These are phyloP conservation scores for Macrophomina pseudophaseolina DNA, from an alignment of 2,329 filamentous ascomycete species.

Conservation along the genomic window DNA sequence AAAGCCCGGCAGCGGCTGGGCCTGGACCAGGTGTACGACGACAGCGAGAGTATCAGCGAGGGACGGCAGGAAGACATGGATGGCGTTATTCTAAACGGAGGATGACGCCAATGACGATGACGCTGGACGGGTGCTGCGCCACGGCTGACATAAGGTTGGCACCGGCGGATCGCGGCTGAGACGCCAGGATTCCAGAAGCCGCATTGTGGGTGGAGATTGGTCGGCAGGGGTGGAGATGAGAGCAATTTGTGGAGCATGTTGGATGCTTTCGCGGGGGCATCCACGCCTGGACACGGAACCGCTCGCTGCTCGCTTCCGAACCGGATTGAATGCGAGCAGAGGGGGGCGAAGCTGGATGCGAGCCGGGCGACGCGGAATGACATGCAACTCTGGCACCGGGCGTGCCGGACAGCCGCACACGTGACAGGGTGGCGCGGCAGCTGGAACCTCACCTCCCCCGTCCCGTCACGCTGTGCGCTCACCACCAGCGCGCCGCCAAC, in stretches of 20 bases:
- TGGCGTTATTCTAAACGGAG: slow-evolving; percentile 22
- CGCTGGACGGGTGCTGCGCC: slow-evolving; percentile 20
- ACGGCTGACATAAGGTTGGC: slow-evolving; percentile 22
- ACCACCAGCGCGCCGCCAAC: neutral
- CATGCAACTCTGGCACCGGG: neutral
- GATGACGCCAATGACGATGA: slow-evolving; percentile 11
- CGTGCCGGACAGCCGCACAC: slow-evolving; percentile 20
- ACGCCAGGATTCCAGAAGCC: slow-evolving; percentile 3
- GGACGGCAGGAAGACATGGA: slow-evolving; percentile 8
- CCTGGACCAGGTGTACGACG: neutral
- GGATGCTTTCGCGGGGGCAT: neutral
- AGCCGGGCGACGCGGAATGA: slow-evolving; percentile 15
- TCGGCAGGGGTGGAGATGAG: slow-evolving; percentile 7
- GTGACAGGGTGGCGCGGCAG: neutral
- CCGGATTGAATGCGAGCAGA: neutral
- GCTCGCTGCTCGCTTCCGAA: neutral
- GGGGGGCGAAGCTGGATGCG: neutral
- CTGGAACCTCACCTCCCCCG: slow-evolving; percentile 19
- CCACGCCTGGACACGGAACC: neutral
- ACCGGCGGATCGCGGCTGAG: neutral
- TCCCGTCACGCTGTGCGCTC: neutral
- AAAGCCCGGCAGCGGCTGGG: neutral
- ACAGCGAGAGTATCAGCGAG: slow-evolving; percentile 21
- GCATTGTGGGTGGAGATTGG: neutral
- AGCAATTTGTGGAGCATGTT: neutral